Evolutionary conservation across 1,284 basidiomycete species (phyloP).

Genomic region (Polyporus tsugae): DNA sequence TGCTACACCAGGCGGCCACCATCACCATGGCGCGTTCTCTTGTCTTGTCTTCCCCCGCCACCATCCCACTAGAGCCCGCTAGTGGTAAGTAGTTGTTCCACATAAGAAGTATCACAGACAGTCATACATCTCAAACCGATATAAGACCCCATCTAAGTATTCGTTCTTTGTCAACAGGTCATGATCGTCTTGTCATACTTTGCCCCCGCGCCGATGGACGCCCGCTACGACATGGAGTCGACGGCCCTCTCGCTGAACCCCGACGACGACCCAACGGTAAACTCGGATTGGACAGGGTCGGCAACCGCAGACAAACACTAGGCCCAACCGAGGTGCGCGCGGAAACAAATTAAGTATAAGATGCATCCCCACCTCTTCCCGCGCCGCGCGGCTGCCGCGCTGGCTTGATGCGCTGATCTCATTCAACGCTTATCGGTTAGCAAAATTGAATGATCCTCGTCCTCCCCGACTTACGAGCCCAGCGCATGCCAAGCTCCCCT

Average conservation of each 20-base stretch:
- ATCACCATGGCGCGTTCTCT: background rate
- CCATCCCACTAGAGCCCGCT: background rate
- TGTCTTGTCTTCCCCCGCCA: conserved; percentile 1
- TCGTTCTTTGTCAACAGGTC: background rate
- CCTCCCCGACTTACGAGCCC: background rate
- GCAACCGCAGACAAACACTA: background rate
- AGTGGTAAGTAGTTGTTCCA: background rate
- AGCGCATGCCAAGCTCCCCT: background rate
- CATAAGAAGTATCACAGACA: conserved; percentile 2
- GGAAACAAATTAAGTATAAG: background rate
- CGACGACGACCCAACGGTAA: background rate
- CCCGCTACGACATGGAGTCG: background rate
- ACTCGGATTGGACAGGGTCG: background rate
- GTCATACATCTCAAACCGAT: background rate
- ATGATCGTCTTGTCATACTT: background rate
- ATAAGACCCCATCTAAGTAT: background rate
- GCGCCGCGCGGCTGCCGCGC: background rate
- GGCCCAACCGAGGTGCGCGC: background rate
- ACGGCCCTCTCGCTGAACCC: background rate
- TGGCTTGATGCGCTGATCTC: background rate
- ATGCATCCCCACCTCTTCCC: background rate
- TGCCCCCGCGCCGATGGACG: background rate
- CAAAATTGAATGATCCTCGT: background rate
- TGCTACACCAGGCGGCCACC: background rate
- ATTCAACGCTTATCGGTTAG: conserved; percentile 1